Conservation (phyloP, 768 basidiomycete genomes). For the Lentinula edodes region DNA sequence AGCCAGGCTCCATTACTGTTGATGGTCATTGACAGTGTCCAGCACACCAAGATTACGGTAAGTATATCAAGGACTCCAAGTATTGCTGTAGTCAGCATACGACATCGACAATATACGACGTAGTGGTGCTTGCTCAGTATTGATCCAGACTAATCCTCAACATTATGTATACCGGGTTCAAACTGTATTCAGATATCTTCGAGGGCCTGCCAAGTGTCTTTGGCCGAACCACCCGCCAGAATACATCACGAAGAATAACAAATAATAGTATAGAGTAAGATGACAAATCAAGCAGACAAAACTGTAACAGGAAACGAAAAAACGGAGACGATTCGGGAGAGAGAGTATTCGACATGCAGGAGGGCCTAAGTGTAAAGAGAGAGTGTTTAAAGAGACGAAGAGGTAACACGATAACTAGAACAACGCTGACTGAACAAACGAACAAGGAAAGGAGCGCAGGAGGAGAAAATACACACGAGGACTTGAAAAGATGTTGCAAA, state of each 20-base stretch:
- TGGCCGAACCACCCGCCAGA: too few species aligned
- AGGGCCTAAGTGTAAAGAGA: not conserved
- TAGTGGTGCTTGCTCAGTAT: too few species aligned
- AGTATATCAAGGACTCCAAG: too few species aligned
- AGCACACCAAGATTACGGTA: too few species aligned
- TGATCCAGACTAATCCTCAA: too few species aligned
- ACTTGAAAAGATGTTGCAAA: not conserved
- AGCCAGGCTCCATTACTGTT: too few species aligned
- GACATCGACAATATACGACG: too few species aligned
- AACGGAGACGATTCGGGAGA: not conserved
- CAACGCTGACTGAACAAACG: not conserved
- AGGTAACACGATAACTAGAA: constrained; percentile 1
- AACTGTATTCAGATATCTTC: too few species aligned
- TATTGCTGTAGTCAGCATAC: too few species aligned
- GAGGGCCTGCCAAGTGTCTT: too few species aligned
- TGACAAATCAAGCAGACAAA: constrained; percentile 1
- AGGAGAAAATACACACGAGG: not conserved
- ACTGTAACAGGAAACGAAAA: not conserved
- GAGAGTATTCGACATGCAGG: not conserved
- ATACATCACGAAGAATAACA: not conserved
- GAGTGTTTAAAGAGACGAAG: not conserved
- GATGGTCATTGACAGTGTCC: too few species aligned
- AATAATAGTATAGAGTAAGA: not conserved
- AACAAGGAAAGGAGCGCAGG: not conserved
- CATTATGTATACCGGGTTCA: too few species aligned